Percentiles rank a stretch among this genome's conserved stretches.
phyloP scores from a whole-genome alignment of 495 filamentous ascomycete species.

The Podospora didyma region DNA sequence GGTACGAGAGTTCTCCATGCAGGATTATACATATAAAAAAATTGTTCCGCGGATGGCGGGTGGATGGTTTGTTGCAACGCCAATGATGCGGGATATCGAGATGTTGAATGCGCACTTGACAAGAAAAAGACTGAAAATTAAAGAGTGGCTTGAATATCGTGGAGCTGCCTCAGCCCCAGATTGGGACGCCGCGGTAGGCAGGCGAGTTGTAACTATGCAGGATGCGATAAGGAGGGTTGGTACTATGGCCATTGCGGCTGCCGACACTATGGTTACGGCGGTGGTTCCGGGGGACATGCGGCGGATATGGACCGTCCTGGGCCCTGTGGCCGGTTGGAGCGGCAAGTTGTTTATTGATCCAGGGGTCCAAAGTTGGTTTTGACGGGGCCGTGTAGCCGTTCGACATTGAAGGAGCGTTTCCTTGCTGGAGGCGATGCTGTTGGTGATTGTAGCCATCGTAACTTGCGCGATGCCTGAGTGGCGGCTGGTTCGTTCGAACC shows the following conservation, averaged over 20 bases:
- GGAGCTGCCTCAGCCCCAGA: constrained; percentile 34
- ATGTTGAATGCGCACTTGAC: neutral
- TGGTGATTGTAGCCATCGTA: constrained; percentile 35
- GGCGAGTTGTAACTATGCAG: constrained; percentile 49
- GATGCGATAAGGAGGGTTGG: constrained; percentile 35
- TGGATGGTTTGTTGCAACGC: neutral
- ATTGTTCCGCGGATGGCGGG: neutral
- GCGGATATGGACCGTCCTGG: constrained; percentile 26
- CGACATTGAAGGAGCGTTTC: constrained; percentile 35
- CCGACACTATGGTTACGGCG: constrained; percentile 36
- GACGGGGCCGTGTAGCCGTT: constrained; percentile 30
- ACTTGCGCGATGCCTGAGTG: constrained; percentile 37
- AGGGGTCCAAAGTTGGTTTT: constrained; percentile 23
- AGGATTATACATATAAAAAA: no score
- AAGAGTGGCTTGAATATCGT: neutral
- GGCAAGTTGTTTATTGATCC: constrained; percentile 27
- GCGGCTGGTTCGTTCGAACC: constrained; percentile 10
- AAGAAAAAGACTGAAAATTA: neutral
- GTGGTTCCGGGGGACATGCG: constrained; percentile 32
- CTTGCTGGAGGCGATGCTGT: constrained; percentile 14
- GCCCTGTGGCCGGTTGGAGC: constrained; percentile 24
- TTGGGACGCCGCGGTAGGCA: constrained; percentile 41
- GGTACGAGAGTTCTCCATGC: no score
- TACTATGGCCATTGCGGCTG: constrained; percentile 10
- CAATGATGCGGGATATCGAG: neutral